phyloP scores from a whole-genome alignment of 225 moss, liverwort and hornwort genomes.

The Straminergon stramineum region DNA sequence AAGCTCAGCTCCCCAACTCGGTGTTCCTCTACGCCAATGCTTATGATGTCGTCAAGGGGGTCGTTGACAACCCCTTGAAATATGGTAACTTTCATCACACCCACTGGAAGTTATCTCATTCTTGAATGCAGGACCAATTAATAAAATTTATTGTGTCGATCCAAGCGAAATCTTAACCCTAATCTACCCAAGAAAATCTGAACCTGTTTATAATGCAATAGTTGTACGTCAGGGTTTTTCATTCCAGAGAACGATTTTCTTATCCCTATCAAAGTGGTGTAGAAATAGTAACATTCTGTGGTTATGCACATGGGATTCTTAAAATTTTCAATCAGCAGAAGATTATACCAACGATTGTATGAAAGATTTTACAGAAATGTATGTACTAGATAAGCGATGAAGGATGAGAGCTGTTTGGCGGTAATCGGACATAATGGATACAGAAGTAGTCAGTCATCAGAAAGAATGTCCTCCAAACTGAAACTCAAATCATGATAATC shows the following conservation, averaged over 20 bases:
- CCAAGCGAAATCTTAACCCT: background rate
- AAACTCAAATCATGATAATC: no score
- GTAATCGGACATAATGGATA: background rate
- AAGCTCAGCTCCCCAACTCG: conserved; percentile 13
- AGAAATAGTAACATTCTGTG: background rate
- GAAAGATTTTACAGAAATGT: background rate
- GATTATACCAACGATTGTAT: background rate
- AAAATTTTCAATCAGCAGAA: background rate
- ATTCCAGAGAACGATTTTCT: background rate
- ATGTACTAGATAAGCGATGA: background rate
- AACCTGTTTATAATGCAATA: background rate
- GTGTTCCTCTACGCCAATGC: conserved; percentile 29
- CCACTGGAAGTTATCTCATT: background rate
- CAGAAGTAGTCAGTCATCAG: background rate
- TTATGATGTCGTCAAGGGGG: background rate
- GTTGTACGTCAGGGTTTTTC: background rate
- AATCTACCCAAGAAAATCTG: background rate
- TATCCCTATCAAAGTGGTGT: background rate
- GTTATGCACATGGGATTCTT: background rate
- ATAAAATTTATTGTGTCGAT: background rate
- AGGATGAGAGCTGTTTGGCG: background rate
- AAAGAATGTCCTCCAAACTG: no score
- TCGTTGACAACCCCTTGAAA: conserved; percentile 25
- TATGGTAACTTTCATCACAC: conserved; percentile 2
- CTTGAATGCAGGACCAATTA: background rate